These are phyloP conservation scores for Pseudonitzschia pungens DNA, from an alignment of 108 stramenopile genomes.

Conservation along the genomic window DNA sequence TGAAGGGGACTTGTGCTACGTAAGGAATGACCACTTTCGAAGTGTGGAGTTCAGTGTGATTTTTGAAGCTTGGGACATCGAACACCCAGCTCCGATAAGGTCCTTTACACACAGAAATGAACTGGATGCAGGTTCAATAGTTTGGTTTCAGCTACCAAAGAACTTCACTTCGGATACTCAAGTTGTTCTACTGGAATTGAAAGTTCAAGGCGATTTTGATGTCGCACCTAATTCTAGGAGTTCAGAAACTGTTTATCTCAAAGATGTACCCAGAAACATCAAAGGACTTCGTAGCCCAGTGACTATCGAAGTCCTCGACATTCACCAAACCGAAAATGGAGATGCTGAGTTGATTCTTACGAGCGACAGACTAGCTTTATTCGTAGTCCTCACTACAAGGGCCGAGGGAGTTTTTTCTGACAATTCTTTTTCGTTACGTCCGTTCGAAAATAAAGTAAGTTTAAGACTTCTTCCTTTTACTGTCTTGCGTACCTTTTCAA, in stretches of 20 bases:
- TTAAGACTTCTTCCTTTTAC: not conserved
- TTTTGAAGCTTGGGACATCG: slow-evolving; percentile 34
- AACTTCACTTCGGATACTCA: slow-evolving; percentile 1
- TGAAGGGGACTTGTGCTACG: slow-evolving; percentile 21
- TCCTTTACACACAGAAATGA: not conserved
- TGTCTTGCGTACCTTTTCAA: not conserved
- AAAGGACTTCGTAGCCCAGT: not conserved
- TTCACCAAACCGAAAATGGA: not conserved
- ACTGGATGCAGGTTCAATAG: slow-evolving; percentile 4
- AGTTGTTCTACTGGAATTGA: not conserved
- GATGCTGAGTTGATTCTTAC: not conserved
- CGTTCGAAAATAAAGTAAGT: slow-evolving; percentile 1
- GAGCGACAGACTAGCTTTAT: slow-evolving; percentile 30
- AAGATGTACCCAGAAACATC: slow-evolving; percentile 19
- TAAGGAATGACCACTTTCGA: slow-evolving; percentile 31
- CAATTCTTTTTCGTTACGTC: slow-evolving; percentile 20
- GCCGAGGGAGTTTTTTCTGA: slow-evolving; percentile 46
- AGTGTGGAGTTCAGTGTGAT: not conserved
- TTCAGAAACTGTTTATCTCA: slow-evolving; percentile 19
- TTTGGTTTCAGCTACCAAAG: not conserved
- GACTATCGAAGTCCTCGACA: not conserved
- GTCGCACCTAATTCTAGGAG: not conserved
- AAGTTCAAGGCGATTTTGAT: not conserved
- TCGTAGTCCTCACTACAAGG: slow-evolving; percentile 47
- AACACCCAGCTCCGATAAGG: not conserved